Evolutionary conservation across 83 land plant species (phyloP).

Genomic region (Picea abies): DNA sequence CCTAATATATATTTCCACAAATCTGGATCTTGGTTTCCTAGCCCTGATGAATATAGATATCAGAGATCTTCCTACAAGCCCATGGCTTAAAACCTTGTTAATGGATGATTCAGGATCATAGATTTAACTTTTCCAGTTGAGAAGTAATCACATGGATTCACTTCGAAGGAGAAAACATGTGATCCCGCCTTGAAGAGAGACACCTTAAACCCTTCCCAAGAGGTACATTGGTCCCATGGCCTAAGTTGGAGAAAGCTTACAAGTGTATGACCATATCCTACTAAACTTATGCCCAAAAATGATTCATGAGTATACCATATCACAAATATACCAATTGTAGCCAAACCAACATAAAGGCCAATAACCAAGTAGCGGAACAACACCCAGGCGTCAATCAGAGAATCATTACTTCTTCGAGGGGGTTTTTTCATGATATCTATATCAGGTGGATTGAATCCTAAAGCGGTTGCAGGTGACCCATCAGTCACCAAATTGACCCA

Average conservation of each 20-base stretch:
- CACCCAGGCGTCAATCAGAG: slow-evolving; percentile 74
- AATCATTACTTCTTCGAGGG: slow-evolving; percentile 73
- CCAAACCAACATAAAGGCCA: slow-evolving; percentile 45
- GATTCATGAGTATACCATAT: slow-evolving; percentile 46
- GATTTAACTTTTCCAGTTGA: too few species aligned
- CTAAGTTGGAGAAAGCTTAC: slow-evolving; percentile 40
- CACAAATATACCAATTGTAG: slow-evolving; percentile 49
- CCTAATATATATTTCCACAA: too few species aligned
- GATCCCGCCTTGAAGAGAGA: too few species aligned
- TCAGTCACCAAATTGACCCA: slow-evolving; percentile 94
- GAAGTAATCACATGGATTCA: too few species aligned
- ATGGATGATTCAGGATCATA: too few species aligned
- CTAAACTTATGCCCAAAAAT: slow-evolving; percentile 37
- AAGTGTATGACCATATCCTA: slow-evolving; percentile 38
- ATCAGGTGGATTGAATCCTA: slow-evolving; percentile 93
- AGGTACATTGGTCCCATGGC: too few species aligned
- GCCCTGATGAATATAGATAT: too few species aligned
- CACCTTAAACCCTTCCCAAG: too few species aligned
- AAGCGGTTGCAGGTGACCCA: slow-evolving; percentile 88
- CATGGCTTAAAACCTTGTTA: too few species aligned
- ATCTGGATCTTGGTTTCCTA: too few species aligned
- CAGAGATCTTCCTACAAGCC: too few species aligned
- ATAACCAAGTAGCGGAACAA: slow-evolving; percentile 71
- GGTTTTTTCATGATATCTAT: slow-evolving; percentile 81
- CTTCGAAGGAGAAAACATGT: too few species aligned